Base-by-base conservation (phyloP, 164 flowering plant species). In the Dillenia suffruticosa region DNA sequence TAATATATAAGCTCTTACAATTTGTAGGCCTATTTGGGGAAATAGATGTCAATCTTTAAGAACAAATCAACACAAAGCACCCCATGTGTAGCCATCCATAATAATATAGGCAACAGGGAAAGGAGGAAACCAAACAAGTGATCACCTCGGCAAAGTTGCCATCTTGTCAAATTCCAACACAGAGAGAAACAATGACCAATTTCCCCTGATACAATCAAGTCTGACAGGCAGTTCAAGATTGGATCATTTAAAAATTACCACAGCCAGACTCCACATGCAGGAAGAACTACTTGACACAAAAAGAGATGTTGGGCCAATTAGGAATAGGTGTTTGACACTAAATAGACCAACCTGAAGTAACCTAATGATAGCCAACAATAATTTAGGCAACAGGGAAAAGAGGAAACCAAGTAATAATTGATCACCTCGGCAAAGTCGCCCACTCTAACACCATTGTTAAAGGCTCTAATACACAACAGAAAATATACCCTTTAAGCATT, bases 381-480 rank as follows among this genome's bases (percentile, higher is more conserved):
- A 32, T 32, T 32, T 51, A 12, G 54, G n/a, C 17, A 19, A 19
- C 54, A 51, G 54, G 54, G 54, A 60, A 67, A 59, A 54, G 64
- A 67, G 64, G 64, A 32, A 67, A 60, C 14, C 65, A 51, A 48
- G 3, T 49, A 46, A 15, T 26, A 40, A 17, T 2, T 46, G 56
- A 68, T 71, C 61, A 66, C 70, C 70, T 71, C 64, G 70, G 74
- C 70, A 71, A 71, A 71, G 74, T 71, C 63, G 70, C 74, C 70
- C 58, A 9, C 63, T 12, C 14, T 54, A 6, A 24, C 4, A 5
- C 40, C 5, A 4, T 0, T 5, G 7, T 32, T 32, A 32, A 32
- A 4, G 4, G 5, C 40, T 32, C 7, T 32, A 32, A 5, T 32
- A 32, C 6, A 32, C 40, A 32, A 32, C 40, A 32, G 40, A 32